phyloP scores from a whole-genome alignment of 176 grass and related monocot genomes.

The Urochloa ruziziensis region DNA sequence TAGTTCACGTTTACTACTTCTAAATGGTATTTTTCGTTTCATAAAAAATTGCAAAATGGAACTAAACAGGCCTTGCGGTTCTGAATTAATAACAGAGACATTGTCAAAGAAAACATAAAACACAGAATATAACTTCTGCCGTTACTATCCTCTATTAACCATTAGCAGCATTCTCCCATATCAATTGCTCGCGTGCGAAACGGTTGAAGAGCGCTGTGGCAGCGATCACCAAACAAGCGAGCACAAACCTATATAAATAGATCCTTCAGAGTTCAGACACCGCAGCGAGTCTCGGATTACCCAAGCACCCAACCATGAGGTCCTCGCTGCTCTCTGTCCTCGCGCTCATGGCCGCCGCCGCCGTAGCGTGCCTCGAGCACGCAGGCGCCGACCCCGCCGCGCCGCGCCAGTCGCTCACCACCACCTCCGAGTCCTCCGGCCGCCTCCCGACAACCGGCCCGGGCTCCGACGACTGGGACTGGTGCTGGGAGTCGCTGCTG shows the following conservation, averaged over 20 bases:
- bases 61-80: too few species aligned
- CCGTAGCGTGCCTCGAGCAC: slow-evolving; percentile 19
- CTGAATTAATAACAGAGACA: background rate
- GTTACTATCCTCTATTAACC: background rate
- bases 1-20: too few species aligned
- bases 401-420: slow-evolving; percentile 25
- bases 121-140: background rate
- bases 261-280: too few species aligned
- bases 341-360: slow-evolving; percentile 12
- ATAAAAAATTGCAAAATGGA: too few species aligned
- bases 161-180: background rate
- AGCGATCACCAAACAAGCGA: background rate
- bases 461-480: background rate
- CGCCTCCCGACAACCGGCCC: background rate
- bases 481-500: slow-evolving; percentile 28
- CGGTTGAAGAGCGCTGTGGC: background rate
- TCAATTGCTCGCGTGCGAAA: background rate
- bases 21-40: too few species aligned
- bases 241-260: slow-evolving; percentile 3
- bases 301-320: slow-evolving; percentile 24
- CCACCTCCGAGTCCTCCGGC: too few species aligned
- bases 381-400: background rate
- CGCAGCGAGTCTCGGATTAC: background rate
- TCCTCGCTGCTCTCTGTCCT: background rate
- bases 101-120: background rate